Evolutionary conservation across 2,329 filamentous ascomycete genomes (phyloP).

Genomic region (Fusarium camptoceras): DNA sequence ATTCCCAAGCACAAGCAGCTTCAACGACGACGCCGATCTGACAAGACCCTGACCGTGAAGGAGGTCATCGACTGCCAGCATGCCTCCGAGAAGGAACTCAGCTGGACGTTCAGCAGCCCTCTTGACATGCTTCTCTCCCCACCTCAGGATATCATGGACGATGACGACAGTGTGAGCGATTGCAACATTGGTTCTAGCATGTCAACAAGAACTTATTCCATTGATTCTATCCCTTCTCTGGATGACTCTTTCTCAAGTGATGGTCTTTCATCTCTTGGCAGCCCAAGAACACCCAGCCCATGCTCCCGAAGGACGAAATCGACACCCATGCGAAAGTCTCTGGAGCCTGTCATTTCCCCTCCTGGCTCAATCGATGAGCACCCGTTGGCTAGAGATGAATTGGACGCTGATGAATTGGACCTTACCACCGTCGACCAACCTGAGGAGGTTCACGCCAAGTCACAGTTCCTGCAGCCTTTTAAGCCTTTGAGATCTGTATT

Average conservation of each 20-base stretch:
- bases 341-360: constrained; percentile 68
- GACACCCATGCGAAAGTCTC: constrained; percentile 59
- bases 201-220: constrained; percentile 67
- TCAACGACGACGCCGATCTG: constrained; percentile 48
- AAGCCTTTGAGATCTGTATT: constrained; percentile 68
- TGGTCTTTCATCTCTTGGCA: constrained; percentile 60
- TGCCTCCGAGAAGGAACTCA: constrained; percentile 69
- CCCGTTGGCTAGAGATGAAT: constrained; percentile 56
- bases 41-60: constrained; percentile 62
- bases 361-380: constrained; percentile 64
- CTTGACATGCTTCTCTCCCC: constrained; percentile 70
- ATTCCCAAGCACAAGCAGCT: constrained; percentile 64
- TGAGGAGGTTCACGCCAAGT: constrained; percentile 51
- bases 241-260: constrained; percentile 66
- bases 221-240: constrained; percentile 72
- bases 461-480: constrained; percentile 54
- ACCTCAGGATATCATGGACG: constrained; percentile 67
- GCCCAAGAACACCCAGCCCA: constrained; percentile 57
- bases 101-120: constrained; percentile 65
- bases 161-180: constrained; percentile 62
- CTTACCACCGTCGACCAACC: constrained; percentile 60
- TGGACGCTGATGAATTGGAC: constrained; percentile 57
- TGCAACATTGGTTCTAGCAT: constrained; percentile 64
- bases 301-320: constrained; percentile 49
- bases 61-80: constrained; percentile 66